A percentile compares a stretch with the other conserved stretches of the same genome.
Evolutionary conservation across 1,284 basidiomycete genomes (phyloP).

Genomic region (Rhodotorula sp.): DNA sequence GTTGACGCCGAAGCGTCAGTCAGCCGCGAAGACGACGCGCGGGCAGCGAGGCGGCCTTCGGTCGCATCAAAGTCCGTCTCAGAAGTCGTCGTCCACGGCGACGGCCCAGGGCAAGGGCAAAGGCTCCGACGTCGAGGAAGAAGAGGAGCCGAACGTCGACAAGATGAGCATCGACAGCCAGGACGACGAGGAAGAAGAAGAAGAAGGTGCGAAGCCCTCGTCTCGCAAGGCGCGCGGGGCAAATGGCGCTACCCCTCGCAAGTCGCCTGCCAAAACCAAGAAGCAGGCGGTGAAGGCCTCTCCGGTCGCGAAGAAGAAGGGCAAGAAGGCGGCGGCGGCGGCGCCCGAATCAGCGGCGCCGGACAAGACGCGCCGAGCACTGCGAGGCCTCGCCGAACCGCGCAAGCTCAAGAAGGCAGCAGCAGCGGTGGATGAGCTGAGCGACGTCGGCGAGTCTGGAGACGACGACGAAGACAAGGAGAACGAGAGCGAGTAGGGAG

Average conservation of each 20-base stretch:
- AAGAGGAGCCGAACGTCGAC: no score
- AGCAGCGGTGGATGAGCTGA: conserved; percentile 1
- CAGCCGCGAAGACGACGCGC: not conserved
- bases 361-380: conserved; percentile 1
- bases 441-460: conserved; percentile 15
- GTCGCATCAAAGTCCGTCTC: conserved; percentile 1
- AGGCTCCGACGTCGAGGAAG: conserved; percentile 3
- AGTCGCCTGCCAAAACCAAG: not conserved
- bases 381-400: conserved; percentile 2
- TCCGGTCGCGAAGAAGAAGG: conserved; percentile 5
- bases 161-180: no score
- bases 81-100: not conserved
- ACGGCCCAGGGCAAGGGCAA: conserved; percentile 4
- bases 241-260: no score
- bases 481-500: not conserved
- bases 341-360: not conserved
- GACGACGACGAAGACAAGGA: conserved; percentile 7
- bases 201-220: no score
- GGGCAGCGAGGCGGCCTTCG: conserved; percentile 8
- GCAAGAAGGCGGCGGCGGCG: not conserved
- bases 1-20: conserved; percentile 10
- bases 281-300: not conserved
- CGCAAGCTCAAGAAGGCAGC: conserved; percentile 10
- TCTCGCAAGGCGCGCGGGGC: no score
- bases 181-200: no score